Evolutionary conservation across 2,329 filamentous ascomycete genomes (phyloP), one percentile per base, ranked within the genome.

Genomic region (Albophoma yamanashiensis): DNA sequence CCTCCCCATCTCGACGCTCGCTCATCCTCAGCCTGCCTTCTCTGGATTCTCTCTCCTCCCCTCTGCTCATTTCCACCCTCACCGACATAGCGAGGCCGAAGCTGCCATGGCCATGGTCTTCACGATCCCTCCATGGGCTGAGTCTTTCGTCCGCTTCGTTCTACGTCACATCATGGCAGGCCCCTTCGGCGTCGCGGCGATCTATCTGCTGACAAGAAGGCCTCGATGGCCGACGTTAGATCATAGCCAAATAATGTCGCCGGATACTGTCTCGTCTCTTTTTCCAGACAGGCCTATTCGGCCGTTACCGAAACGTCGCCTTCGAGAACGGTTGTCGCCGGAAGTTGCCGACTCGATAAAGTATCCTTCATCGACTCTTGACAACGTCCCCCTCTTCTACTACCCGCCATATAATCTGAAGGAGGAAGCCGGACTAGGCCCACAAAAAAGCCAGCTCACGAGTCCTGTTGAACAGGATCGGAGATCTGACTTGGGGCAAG

Each of bases 201-300:
- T 69, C 36, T 65, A 66, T 62, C 62, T 67, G 67, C 71, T 73
- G 67, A 73, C 67, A 58, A 63, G 58, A 61, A 57, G 61, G 60
- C 52, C 56, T 62, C 59, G 57, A 59, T 62, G 58, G 56, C 62
- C 53, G 42, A 39, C 57, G 59, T 60, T 70, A 82, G 79, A 75
- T 71, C 70, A 73, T 73, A 74, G 73, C 67, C 73, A 74, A 69
- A 82, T 72, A 61, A 87, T 88, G 83, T 85, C 84, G 69, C 79
- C 86, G 65, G 91, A 96, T 79, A 88, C 89, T 61, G 82, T 86
- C 64, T 94, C 91, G 62, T 85, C 89, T 62, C 80, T 91, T 69
- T 96, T 90, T 72, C 91, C 91, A 65, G 90, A 96, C 71, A 88
- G 94, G 74, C 89, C 93, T 62, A 99, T 99, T 72, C 88, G 92